Base-by-base conservation (phyloP, 352 stramenopile genomes). In the Globisporangium canariense region DNA sequence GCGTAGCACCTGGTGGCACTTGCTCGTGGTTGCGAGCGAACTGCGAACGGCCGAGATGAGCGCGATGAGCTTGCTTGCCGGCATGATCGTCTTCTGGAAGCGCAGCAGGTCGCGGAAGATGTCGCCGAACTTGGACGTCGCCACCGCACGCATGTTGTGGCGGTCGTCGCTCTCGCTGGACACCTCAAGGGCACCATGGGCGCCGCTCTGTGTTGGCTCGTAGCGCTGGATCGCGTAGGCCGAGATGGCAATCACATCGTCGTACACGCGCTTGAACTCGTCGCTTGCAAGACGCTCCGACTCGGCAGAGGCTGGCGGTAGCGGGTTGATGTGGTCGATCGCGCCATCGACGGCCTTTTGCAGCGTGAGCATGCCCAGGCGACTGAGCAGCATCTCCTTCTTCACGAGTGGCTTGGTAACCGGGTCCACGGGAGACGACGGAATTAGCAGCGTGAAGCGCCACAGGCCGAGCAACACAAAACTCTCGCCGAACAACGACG, bases 371-470 rank as follows among this genome's bases (percentile, higher is more conserved):
- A 87, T 84, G 6, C 84, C 73, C 20, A 99, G 72, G 9, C 93
- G 88, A 59, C 85, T 87, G 65, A 98, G 74, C 25, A 99, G 71
- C 51, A 97, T 84, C 16, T 96, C 81, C 51, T 98, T 95, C 70
- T 99, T 98, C 20, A 98, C 88, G 1, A 96, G 69, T 22, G 97
- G 96, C 69, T 97, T 97, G 63, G 82, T 90, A 53, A 95, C 94
- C 30, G 97, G 97, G 68, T 99, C 97, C 20, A 99, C 88, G 3
- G 97, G 97, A 20, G 93, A 98, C 50, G 88, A 93, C 40, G 97
- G 97, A 22, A 97, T 66, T 47, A 98, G 70, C 52, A 99, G 74
- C 47, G 89, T 78, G 40, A 99, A 97, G 11, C 93, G 83, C 71
- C 98, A 88, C 64, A 98, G 64, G 34, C 97, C 97, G 58, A 99